Evolutionary conservation across 1,284 basidiomycete species (phyloP), one percentile per base, ranked within the genome.

Genomic region (Wallemia mellicola): DNA sequence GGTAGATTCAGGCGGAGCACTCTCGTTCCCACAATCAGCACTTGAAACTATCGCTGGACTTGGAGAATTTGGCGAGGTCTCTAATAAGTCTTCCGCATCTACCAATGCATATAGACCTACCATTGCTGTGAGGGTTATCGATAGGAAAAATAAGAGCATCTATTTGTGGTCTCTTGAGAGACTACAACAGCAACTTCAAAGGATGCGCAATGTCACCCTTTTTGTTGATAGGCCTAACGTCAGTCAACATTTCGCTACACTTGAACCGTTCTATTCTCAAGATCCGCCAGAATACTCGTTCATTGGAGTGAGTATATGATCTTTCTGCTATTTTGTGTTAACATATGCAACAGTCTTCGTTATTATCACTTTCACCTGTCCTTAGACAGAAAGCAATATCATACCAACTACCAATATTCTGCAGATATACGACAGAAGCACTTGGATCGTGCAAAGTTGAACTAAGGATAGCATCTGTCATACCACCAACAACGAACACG

Each of bases 171-270:
- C 87, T 19, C 72, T 92, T 38, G 80, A 84, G 64, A 80, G 86
- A 57, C 79, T 96, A 67, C 80, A 83, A 64, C 83, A 86, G 64
- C 87, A 91, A 62, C 73, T 96, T 5, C 80, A 82, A 63, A 82
- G 86, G 64, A 98, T 98, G 91, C 82, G 88, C 57, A 92, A 92
- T 67, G 74, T 92, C 28, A 86, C 83, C 24, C 81, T 81, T n/a
- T 88, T 89, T 68, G 84, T 91, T 65, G 85, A 89, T 69, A 80
- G 83, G 60, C 91, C 92, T 3, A 84, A 83, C 15, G 92, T 88
- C 70, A 83, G 85, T 19, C 81, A 82, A 63, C 91, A 96, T 69
- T 92, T 96, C 71, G 85, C 86, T 38, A 82, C 84, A 33, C 83
- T 88, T 63, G 86, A 89, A 68, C 83, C 87, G 0, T 98, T 96